Conservation (phyloP, 805 yeast species). For the Ogataea methanolica region DNA sequence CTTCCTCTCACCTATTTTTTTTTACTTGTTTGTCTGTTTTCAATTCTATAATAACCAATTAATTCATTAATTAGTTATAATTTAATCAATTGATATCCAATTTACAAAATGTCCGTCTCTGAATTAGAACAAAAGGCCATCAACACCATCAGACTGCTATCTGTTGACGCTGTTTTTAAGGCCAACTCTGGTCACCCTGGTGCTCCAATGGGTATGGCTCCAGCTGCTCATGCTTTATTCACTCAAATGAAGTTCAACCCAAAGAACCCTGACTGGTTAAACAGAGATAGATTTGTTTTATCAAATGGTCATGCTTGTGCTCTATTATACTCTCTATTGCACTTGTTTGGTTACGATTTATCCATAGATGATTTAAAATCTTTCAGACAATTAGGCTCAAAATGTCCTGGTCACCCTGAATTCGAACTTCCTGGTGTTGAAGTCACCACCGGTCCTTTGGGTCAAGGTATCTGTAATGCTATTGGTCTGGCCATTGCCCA, state of each 20-base stretch:
- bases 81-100: no score
- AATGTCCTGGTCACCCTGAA: constrained; percentile 98
- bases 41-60: no score
- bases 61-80: no score
- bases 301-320: constrained; percentile 98
- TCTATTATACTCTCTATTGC: constrained; percentile 77
- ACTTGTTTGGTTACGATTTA: constrained; percentile 78
- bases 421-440: constrained; percentile 87
- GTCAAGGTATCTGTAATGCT: constrained; percentile 96
- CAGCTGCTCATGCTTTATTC: constrained; percentile 87
- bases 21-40: no score
- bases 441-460: constrained; percentile 97
- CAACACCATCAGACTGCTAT: constrained; percentile 81
- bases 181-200: constrained; percentile 99
- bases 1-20: no score
- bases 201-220: constrained; percentile 98
- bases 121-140: constrained; percentile 73
- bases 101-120: constrained; percentile 13
- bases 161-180: constrained; percentile 81
- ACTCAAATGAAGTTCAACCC: constrained; percentile 83
- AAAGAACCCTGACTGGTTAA: constrained; percentile 85
- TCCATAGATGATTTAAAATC: constrained; percentile 80
- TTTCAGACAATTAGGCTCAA: constrained; percentile 86
- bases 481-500: constrained; percentile 97
- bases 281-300: constrained; percentile 91